Evolutionary conservation across 2,329 filamentous ascomycete genomes (phyloP), one percentile per base, ranked within the genome.

Genomic region (Karstenula rhodostoma): DNA sequence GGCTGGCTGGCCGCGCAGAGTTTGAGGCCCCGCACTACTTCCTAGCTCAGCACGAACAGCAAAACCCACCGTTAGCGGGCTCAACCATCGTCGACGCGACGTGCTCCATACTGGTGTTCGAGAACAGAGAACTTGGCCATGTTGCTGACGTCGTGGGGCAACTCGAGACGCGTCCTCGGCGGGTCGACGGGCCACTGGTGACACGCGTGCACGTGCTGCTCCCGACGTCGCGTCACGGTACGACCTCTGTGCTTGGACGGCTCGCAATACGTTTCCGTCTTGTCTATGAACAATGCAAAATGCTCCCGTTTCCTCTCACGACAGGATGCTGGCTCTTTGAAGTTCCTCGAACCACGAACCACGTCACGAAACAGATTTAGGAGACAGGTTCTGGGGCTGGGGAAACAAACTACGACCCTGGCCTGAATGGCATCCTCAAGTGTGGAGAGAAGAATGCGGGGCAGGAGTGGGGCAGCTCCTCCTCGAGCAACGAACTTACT

Each of bases 401-500:
- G 29, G 29, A 32, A 32, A 10, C 2, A 32, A 32, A 10, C 2
- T 32, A 32, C 8, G 29, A 32, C 12, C 29, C 29, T 32, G 27
- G 27, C 4, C 27, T 29, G 29, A 9, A 32, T 9, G 29, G 8
- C 4, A 32, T 40, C 37, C 37, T 15, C 2, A 15, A 40, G 37
- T 58, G 57, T 59, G 57, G 57, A 55, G 57, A 50, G 27, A 22
- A 19, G 43, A 49, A 32, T 56, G 57, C 51, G 57, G 57, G 57
- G 57, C 51, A 59, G 17, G 44, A 56, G 57, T 56, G 57, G 57
- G 57, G 57, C 57, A 56, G 29, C 37, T 44, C 44, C 4, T 25
- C n/a, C 44, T 29, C 43, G 6, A n/a, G 32, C 12, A 42, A 32
- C 43, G 1, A 35, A 13, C 27, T 35, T 23, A 23, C 19, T 43